A percentile compares a stretch with the other conserved stretches of the same genome.
Evolutionary conservation across 1,139 yeast species (phyloP).

Genomic region (Saccharomyces hybrid): DNA sequence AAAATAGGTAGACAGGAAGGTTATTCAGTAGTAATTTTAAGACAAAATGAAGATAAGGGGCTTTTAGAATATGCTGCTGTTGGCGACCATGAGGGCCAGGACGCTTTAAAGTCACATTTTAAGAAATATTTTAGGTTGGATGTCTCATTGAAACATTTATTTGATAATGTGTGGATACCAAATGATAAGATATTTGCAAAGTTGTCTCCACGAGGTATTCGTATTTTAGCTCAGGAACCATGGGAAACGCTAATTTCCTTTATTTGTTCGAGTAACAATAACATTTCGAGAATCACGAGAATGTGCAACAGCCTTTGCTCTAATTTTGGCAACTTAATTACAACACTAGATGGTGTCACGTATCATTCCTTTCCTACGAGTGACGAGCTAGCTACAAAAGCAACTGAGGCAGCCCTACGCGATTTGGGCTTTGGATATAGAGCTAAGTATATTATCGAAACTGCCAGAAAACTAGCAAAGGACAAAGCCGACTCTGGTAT

Average conservation of each 20-base stretch:
- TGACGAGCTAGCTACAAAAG: slow-evolving; percentile 36
- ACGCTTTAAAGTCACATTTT: slow-evolving; percentile 35
- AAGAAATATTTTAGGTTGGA: slow-evolving; percentile 65
- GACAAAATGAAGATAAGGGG: slow-evolving; percentile 16
- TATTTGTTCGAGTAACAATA: slow-evolving; percentile 93
- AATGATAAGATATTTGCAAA: slow-evolving; percentile 45
- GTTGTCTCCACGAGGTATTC: slow-evolving; percentile 48
- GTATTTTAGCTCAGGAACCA: slow-evolving; percentile 87
- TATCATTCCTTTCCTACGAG: slow-evolving; percentile 77
- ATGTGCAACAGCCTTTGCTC: slow-evolving; percentile 81
- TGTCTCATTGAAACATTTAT: slow-evolving; percentile 44
- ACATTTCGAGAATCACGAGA: slow-evolving; percentile 84
- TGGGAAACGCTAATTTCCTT: slow-evolving; percentile 92
- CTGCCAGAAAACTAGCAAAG: slow-evolving; percentile 49
- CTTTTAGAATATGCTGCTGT: slow-evolving; percentile 18
- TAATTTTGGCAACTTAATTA: slow-evolving; percentile 61
- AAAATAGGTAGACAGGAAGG: slow-evolving; percentile 13
- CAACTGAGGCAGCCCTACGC: slow-evolving; percentile 41
- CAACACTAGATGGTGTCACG: slow-evolving; percentile 46
- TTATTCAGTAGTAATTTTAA: slow-evolving; percentile 35
- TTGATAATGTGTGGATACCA: slow-evolving; percentile 52
- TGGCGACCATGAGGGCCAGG: slow-evolving; percentile 9
- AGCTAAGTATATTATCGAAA: slow-evolving; percentile 76
- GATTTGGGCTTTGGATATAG: slow-evolving; percentile 74
- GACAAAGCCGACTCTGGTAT: slow-evolving; percentile 24